Conservation (phyloP, 352 stramenopile species). For the Hyaloperonospora arabidopsidis region DNA sequence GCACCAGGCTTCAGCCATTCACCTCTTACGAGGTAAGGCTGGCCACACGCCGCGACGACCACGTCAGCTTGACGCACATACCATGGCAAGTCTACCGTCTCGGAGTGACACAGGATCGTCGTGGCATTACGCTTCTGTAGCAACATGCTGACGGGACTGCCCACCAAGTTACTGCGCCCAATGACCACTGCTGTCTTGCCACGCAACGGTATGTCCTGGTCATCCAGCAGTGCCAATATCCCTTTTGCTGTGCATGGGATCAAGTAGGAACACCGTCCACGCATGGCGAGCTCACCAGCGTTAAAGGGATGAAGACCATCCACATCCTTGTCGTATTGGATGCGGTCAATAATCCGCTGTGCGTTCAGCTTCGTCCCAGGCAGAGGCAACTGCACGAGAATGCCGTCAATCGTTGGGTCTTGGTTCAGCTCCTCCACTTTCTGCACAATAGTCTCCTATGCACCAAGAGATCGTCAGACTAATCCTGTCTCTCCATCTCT, state of each 20-base stretch:
- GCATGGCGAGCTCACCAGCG: constrained; percentile 88
- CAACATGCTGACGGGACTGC: constrained; percentile 92
- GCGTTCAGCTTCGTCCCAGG: constrained; percentile 89
- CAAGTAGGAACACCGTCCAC: constrained; percentile 77
- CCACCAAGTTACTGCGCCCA: constrained; percentile 96
- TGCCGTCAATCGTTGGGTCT: constrained; percentile 74
- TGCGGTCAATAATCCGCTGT: constrained; percentile 87
- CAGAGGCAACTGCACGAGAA: constrained; percentile 89
- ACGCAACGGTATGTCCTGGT: constrained; percentile 73
- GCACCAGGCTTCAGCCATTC: constrained; percentile 96
- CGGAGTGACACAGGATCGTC: constrained; percentile 96
- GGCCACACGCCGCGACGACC: constrained; percentile 93
- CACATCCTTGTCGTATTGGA: constrained; percentile 95
- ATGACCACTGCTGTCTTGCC: constrained; percentile 96
- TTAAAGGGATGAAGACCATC: constrained; percentile 98
- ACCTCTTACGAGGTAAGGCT: constrained; percentile 90
- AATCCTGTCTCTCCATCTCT: not conserved
- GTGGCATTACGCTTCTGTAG: constrained; percentile 95
- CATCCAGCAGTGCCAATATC: constrained; percentile 93
- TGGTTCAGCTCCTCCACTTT: constrained; percentile 72
- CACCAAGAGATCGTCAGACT: not conserved
- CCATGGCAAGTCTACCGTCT: constrained; percentile 82
- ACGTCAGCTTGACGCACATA: constrained; percentile 93
- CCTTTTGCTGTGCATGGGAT: constrained; percentile 97
- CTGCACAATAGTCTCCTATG: constrained; percentile 44